phyloP scores from a whole-genome alignment of 1,284 basidiomycete genomes.

The Heterobasidion annosum region DNA sequence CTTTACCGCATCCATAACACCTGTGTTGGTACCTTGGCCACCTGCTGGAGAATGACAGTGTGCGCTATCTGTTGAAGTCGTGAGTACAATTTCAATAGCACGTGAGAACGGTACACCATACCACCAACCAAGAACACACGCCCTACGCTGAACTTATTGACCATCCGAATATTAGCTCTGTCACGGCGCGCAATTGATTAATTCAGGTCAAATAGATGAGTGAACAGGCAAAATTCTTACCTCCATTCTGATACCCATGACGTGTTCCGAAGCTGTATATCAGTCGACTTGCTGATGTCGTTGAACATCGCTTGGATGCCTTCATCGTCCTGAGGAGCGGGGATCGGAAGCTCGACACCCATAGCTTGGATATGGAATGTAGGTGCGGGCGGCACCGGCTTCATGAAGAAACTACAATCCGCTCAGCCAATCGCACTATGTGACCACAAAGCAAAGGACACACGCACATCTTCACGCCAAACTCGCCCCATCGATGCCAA shows the following conservation, averaged over 20 bases:
- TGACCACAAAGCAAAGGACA: neutral
- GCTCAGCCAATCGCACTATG: no score
- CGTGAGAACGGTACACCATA: neutral
- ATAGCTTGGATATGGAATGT: conserved; percentile 9
- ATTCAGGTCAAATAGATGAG: no score
- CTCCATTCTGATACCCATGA: conserved; percentile 11
- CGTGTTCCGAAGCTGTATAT: conserved; percentile 5
- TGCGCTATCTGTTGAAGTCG: neutral
- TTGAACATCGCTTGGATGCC: conserved; percentile 8
- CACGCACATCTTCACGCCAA: conserved; percentile 3
- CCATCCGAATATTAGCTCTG: conserved; percentile 17
- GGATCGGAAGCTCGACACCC: conserved; percentile 8
- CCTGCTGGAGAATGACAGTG: conserved; percentile 7
- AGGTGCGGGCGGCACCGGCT: conserved; percentile 8
- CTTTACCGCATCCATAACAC: conserved; percentile 7
- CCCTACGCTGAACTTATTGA: conserved; percentile 11
- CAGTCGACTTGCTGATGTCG: conserved; percentile 3
- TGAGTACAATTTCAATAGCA: neutral
- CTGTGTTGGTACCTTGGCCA: conserved; percentile 12
- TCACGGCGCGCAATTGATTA: neutral
- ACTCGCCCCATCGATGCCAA: conserved; percentile 12
- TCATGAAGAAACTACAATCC: conserved; percentile 6
- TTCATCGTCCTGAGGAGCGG: conserved; percentile 5
- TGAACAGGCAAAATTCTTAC: neutral
- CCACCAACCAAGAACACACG: conserved; percentile 16